Evolutionary conservation across 2,329 filamentous ascomycete genomes (phyloP), one percentile per base, ranked within the genome.

Genomic region (Chaetomiaceae sp.): DNA sequence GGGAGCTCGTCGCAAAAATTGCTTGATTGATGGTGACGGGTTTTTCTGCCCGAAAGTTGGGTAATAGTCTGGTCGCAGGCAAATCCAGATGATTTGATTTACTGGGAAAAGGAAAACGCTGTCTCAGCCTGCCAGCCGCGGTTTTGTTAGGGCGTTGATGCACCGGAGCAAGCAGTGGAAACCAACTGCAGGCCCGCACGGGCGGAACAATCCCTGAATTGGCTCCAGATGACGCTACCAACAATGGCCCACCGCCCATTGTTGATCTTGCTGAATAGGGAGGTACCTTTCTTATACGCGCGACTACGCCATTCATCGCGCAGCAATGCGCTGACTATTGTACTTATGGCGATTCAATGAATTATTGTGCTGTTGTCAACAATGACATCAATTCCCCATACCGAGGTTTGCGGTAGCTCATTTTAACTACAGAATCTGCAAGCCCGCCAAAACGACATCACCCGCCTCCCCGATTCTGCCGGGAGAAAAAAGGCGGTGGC

Each of bases 111-210:
- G 40, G 44, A 54, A 53, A 51, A 55, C 43, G 51, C 29, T 51
- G 48, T 54, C 50, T 52, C 56, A 54, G 53, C 30, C 48, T 49
- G 33, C 46, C 42, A 45, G 43, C 30, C 41, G 43, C 29, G 50
- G 38, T 36, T 57, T 56, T 49, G 27, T 45, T 46, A 34, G 44
- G 42, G 37, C 10, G 37, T 30, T 43, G 44, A n/a, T 18, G 45
- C 32, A n/a, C 36, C 37, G n/a, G 36, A 37, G 10, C 40, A 29
- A 21, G 32, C 42, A 54, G 53, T 48, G 51, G 48, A 33, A 53
- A 14, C 43, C 42, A 45, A 48, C 50, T 16, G 38, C 46, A 21
- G 5, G 34, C 42, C 2, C 25, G 44, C 46, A 37, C 16, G 20
- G 40, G 49, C 29, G 32, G 25, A 44, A 48, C 36, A 47, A 48